These are phyloP conservation scores for Talaromyces sp. DNA, from an alignment of 2,329 filamentous ascomycete species.

Conservation along the genomic window DNA sequence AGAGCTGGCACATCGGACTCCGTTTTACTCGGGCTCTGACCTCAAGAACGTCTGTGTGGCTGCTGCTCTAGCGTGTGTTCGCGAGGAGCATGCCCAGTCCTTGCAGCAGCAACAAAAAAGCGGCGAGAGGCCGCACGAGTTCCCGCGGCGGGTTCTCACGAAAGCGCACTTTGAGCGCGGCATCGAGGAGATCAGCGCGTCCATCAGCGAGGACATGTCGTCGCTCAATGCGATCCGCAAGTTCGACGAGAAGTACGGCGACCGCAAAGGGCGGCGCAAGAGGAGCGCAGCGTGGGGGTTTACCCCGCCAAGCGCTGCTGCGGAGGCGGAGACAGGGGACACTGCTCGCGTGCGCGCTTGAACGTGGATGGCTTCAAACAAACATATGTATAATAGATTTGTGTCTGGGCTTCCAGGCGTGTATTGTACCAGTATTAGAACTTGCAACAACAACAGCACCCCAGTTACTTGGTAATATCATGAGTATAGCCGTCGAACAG, in stretches of 20 bases:
- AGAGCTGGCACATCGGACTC: conserved; percentile 40
- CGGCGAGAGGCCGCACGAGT: conserved; percentile 47
- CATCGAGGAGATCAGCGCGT: conserved; percentile 82
- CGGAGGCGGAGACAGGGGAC: conserved; percentile 23
- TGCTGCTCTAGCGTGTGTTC: conserved; percentile 46
- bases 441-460: not conserved
- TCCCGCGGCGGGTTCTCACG: conserved; percentile 64
- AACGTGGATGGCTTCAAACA: conserved; percentile 14
- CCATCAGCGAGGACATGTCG: conserved; percentile 89
- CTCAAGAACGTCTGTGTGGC: conserved; percentile 48
- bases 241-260: conserved; percentile 93
- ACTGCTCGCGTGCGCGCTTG: conserved; percentile 36
- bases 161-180: conserved; percentile 76
- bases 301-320: conserved; percentile 29
- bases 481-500: not conserved
- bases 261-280: conserved; percentile 63
- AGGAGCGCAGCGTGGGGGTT: conserved; percentile 53
- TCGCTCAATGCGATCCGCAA: conserved; percentile 80
- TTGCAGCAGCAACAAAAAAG: conserved; percentile 27
- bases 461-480: not conserved
- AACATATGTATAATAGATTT: not conserved
- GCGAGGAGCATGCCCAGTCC: conserved; percentile 41
- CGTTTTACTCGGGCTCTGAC: conserved; percentile 49
- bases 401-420: not conserved
- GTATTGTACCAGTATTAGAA: not conserved